A percentile compares a stretch with the other conserved stretches of the same genome.
These are phyloP conservation scores for Metschnikowia dekortorum DNA, from an alignment of 805 yeast species.

Conservation along the genomic window DNA sequence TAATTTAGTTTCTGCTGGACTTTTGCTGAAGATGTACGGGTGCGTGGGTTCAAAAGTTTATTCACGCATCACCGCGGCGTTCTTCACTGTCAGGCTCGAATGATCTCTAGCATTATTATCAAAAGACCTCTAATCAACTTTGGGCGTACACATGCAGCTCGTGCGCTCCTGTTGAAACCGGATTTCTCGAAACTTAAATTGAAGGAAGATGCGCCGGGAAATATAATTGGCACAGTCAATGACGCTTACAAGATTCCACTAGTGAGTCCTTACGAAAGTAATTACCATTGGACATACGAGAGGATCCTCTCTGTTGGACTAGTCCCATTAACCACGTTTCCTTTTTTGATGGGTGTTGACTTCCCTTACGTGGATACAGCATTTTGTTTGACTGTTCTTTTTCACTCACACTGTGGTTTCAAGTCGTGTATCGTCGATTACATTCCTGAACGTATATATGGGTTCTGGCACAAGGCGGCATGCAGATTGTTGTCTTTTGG, in stretches of 20 bases:
- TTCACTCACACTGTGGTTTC: slow-evolving; percentile 83
- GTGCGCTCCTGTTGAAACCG: slow-evolving; percentile 30
- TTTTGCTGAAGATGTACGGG: background rate
- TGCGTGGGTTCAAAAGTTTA: slow-evolving; percentile 1
- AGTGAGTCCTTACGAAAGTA: slow-evolving; percentile 65
- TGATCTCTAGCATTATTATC: slow-evolving; percentile 9
- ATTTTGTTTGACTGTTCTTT: slow-evolving; percentile 59
- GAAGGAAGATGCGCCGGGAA: slow-evolving; percentile 82
- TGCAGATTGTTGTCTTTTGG: slow-evolving; percentile 68
- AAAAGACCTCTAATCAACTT: slow-evolving; percentile 10
- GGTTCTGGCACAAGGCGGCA: slow-evolving; percentile 67
- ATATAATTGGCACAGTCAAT: slow-evolving; percentile 88
- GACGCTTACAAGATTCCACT: slow-evolving; percentile 76
- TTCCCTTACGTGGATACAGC: slow-evolving; percentile 69
- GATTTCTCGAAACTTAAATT: slow-evolving; percentile 47
- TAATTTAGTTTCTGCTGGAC: too few species aligned
- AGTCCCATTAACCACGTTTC: slow-evolving; percentile 72
- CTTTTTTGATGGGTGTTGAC: slow-evolving; percentile 71
- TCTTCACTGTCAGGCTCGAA: background rate
- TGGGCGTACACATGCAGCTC: slow-evolving; percentile 1
- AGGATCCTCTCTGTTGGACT: slow-evolving; percentile 62
- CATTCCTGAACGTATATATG: slow-evolving; percentile 83
- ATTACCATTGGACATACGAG: slow-evolving; percentile 93
- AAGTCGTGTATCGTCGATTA: slow-evolving; percentile 90
- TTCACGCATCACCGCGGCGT: background rate